Evolutionary conservation across 2,329 filamentous ascomycete genomes (phyloP).

Genomic region (Thielaviopsis ethacetica): DNA sequence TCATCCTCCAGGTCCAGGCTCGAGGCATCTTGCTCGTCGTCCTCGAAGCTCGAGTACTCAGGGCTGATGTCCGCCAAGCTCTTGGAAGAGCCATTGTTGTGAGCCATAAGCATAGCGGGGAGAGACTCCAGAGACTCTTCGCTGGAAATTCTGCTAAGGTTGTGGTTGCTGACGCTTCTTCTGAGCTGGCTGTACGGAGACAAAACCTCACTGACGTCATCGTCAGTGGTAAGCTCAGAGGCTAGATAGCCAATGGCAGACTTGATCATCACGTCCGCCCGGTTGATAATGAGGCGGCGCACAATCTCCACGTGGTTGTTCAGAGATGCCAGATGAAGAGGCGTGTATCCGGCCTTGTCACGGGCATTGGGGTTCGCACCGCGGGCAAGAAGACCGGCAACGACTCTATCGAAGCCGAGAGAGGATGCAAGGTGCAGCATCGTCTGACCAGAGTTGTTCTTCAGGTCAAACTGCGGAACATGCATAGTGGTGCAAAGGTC

Average conservation of each 20-base stretch:
- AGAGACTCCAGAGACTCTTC: constrained; percentile 8
- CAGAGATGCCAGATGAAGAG: constrained; percentile 67
- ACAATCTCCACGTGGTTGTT: constrained; percentile 63
- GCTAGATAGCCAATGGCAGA: constrained; percentile 16
- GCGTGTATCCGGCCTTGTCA: constrained; percentile 66
- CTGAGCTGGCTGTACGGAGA: constrained; percentile 11
- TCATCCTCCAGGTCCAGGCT: constrained; percentile 22
- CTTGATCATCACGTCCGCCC: constrained; percentile 51
- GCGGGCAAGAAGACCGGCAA: constrained; percentile 57
- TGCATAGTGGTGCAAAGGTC: constrained; percentile 61
- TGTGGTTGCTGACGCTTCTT: constrained; percentile 9
- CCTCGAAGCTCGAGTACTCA: constrained; percentile 30
- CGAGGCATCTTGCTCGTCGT: constrained; percentile 26
- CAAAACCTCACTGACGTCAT: constrained; percentile 2
- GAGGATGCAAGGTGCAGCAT: constrained; percentile 69
- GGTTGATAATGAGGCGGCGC: constrained; percentile 53
- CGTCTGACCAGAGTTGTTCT: constrained; percentile 52
- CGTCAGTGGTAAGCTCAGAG: constrained; percentile 3
- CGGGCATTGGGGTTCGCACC: constrained; percentile 61
- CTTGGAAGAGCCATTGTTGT: background rate
- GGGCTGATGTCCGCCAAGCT: constrained; percentile 13
- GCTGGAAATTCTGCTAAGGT: constrained; percentile 3
- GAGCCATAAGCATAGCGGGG: constrained; percentile 6
- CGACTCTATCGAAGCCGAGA: constrained; percentile 58
- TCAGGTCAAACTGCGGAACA: constrained; percentile 49